phyloP scores from a whole-genome alignment of 2,329 filamentous ascomycete species.

The Ceratocystiopsis sp. region DNA sequence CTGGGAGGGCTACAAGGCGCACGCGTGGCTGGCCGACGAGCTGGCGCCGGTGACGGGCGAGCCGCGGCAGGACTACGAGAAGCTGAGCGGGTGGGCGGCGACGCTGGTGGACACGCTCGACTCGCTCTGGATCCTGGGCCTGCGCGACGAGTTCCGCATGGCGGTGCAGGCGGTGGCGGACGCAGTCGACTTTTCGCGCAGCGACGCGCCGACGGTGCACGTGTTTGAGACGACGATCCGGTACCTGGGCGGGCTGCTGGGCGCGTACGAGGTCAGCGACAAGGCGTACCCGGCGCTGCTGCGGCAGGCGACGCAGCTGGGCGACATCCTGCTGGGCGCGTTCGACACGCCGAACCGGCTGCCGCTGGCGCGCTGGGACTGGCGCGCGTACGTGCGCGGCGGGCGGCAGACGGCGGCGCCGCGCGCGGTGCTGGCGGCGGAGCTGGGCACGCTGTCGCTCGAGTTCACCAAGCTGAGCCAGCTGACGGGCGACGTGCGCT shows the following conservation, averaged over 20 bases:
- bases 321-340: conserved; percentile 44
- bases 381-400: conserved; percentile 28
- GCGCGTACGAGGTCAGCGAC: conserved; percentile 51
- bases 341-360: conserved; percentile 55
- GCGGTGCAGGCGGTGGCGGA: conserved; percentile 39
- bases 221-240: conserved; percentile 57
- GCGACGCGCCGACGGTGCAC: conserved; percentile 34
- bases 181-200: conserved; percentile 42
- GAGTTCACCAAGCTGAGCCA: conserved; percentile 50
- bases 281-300: conserved; percentile 35
- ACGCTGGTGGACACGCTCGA: conserved; percentile 52
- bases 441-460: conserved; percentile 40
- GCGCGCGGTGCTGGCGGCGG: conserved; percentile 23
- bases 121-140: conserved; percentile 56
- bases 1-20: conserved; percentile 42
- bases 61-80: conserved; percentile 34
- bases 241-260: conserved; percentile 51
- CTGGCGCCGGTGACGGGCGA: conserved; percentile 37
- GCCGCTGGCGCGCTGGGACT: conserved; percentile 41
- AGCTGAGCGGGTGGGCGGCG: conserved; percentile 43
- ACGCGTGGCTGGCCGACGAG: conserved; percentile 50
- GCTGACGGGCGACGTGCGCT: conserved; percentile 40
- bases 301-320: conserved; percentile 44
- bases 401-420: conserved; percentile 25
- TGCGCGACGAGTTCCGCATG: conserved; percentile 46